These are phyloP conservation scores for Trichophyton simii DNA, from an alignment of 2,329 filamentous ascomycete species.

Conservation along the genomic window DNA sequence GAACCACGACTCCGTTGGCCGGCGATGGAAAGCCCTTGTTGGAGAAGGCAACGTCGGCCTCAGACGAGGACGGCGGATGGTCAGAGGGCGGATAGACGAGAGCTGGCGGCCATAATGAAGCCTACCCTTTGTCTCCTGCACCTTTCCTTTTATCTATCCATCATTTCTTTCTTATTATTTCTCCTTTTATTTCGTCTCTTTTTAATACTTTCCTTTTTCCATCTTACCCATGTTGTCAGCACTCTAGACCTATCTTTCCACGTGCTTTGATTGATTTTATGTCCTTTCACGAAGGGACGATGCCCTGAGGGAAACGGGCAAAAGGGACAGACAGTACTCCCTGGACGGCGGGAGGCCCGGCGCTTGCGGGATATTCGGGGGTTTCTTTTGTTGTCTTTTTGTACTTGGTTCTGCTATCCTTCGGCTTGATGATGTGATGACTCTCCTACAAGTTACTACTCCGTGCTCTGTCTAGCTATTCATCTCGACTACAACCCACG, in stretches of 20 bases:
- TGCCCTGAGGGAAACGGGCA: neutral
- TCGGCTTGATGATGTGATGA: neutral
- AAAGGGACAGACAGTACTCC: neutral
- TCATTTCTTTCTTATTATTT: neutral
- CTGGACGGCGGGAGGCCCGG: neutral
- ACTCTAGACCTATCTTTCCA: neutral
- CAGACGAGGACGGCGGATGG: conserved; percentile 21
- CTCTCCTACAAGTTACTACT: neutral
- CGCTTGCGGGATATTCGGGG: neutral
- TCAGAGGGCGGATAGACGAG: conserved; percentile 19
- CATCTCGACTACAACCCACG: neutral
- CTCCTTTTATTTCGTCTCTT: conserved; percentile 1
- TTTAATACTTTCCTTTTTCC: conserved; percentile 10
- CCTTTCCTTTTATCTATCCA: neutral
- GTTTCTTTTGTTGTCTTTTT: neutral
- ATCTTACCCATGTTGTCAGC: conserved; percentile 4
- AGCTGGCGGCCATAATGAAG: conserved; percentile 16
- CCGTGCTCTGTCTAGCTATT: neutral
- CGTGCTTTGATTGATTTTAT: neutral
- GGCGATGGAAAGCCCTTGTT: conserved; percentile 32
- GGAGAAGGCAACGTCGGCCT: conserved; percentile 34
- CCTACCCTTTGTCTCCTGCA: neutral
- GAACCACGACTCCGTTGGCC: conserved; percentile 29
- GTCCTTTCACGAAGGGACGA: neutral
- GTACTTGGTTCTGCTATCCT: neutral